Evolutionary conservation across 768 basidiomycete species (phyloP).

Genomic region (Trametes elegans): DNA sequence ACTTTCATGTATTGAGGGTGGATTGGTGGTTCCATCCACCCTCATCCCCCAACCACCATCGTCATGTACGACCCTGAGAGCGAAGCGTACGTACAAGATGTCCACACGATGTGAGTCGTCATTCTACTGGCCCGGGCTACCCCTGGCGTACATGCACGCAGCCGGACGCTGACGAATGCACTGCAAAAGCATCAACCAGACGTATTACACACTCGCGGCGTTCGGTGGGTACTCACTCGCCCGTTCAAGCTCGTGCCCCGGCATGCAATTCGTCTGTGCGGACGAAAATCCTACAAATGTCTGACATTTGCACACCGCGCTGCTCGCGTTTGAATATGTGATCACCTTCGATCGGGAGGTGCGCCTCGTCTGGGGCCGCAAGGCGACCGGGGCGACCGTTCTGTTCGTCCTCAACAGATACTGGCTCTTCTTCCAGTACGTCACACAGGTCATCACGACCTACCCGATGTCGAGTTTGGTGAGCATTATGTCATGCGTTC

Average conservation of each 20-base stretch:
- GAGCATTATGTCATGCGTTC: too few species aligned
- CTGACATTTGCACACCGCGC: neutral
- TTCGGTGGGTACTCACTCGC: neutral
- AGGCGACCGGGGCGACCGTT: conserved; percentile 10
- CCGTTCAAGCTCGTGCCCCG: neutral
- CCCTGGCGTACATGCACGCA: too few species aligned
- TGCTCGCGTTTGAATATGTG: conserved; percentile 14
- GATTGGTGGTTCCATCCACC: too few species aligned
- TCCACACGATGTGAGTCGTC: too few species aligned
- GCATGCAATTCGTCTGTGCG: neutral
- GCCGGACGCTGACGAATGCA: too few species aligned
- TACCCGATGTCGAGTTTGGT: neutral
- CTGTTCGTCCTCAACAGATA: conserved; percentile 17
- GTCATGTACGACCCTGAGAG: too few species aligned
- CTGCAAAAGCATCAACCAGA: conserved; percentile 1
- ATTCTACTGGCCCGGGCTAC: too few species aligned
- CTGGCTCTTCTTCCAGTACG: conserved; percentile 10
- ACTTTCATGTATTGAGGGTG: too few species aligned
- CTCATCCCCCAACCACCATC: too few species aligned
- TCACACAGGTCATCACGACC: conserved; percentile 4
- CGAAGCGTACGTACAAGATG: too few species aligned
- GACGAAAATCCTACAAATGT: neutral
- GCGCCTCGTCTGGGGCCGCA: conserved; percentile 16
- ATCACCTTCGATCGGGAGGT: conserved; percentile 16
- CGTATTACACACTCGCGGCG: conserved; percentile 2